A percentile compares a stretch with the other conserved stretches of the same genome.
phyloP scores from a whole-genome alignment of 2,329 filamentous ascomycete genomes.

The Fonsecaea pugnacius region DNA sequence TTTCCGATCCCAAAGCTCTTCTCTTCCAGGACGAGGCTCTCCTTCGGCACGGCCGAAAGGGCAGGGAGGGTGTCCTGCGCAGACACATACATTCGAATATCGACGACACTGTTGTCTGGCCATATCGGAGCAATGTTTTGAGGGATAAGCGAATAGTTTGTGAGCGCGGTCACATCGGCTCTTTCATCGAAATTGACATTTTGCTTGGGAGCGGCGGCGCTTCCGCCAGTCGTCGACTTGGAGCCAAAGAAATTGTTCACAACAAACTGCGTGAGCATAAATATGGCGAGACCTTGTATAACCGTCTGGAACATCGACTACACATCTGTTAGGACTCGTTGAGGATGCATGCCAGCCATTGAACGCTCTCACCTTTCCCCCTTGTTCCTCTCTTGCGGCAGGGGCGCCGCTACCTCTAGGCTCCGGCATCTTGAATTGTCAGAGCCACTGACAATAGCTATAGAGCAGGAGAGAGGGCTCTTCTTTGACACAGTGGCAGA shows the following conservation, averaged over 20 bases:
- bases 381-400: slow-evolving; percentile 25
- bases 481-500: slow-evolving; percentile 3
- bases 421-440: slow-evolving; percentile 30
- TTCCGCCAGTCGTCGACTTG: slow-evolving; percentile 35
- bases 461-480: not conserved
- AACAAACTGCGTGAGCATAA: slow-evolving; percentile 62
- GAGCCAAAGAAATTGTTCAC: slow-evolving; percentile 60
- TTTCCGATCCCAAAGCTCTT: slow-evolving; percentile 78
- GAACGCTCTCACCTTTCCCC: slow-evolving; percentile 26
- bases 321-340: slow-evolving; percentile 24
- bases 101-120: slow-evolving; percentile 76
- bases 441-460: not conserved
- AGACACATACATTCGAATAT: slow-evolving; percentile 84
- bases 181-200: slow-evolving; percentile 70
- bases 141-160: slow-evolving; percentile 68
- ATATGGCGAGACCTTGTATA: slow-evolving; percentile 63
- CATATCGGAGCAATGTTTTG: slow-evolving; percentile 82
- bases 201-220: slow-evolving; percentile 32
- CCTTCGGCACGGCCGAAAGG: slow-evolving; percentile 66
- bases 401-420: slow-evolving; percentile 25
- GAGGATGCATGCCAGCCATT: not conserved
- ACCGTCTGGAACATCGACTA: slow-evolving; percentile 51
- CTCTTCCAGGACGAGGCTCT: slow-evolving; percentile 77
- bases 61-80: slow-evolving; percentile 71
- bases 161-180: slow-evolving; percentile 61